Conservation (phyloP, 2,329 filamentous ascomycete species). For the Hypoxylon sp. region DNA sequence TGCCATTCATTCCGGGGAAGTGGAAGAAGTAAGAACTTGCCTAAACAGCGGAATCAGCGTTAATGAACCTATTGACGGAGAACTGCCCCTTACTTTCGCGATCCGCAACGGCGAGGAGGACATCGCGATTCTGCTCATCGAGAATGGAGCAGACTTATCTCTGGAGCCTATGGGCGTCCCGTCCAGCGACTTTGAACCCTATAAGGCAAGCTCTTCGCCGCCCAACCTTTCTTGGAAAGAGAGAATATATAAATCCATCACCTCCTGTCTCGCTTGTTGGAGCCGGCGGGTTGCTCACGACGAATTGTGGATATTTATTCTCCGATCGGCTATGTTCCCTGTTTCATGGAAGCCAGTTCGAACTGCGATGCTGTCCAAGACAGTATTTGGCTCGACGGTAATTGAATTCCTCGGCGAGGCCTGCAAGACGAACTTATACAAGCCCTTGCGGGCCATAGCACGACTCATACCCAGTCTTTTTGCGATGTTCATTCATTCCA, state of each 20-base stretch:
- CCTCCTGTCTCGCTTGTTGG: neutral
- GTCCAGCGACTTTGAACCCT: neutral
- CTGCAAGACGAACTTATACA: neutral
- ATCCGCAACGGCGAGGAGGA: neutral
- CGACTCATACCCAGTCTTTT: neutral
- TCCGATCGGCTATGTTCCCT: neutral
- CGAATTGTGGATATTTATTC: neutral
- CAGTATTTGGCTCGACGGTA: neutral
- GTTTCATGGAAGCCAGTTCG: neutral
- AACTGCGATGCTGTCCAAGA: neutral
- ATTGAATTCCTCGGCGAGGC: neutral
- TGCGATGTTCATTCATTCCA: neutral
- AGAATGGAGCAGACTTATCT: neutral
- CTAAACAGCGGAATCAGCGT: slow-evolving; percentile 1
- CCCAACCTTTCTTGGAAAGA: neutral
- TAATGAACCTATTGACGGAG: neutral
- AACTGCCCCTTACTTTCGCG: neutral
- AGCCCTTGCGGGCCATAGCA: neutral
- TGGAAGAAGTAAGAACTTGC: neutral
- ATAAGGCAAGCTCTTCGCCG: neutral
- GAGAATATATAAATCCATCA: neutral
- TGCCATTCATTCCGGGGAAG: neutral
- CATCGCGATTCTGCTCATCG: neutral
- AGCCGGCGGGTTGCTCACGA: neutral
- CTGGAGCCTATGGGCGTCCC: neutral